These are phyloP conservation scores for Cordyceps militaris DNA, from an alignment of 2,329 filamentous ascomycete species.

Conservation along the genomic window DNA sequence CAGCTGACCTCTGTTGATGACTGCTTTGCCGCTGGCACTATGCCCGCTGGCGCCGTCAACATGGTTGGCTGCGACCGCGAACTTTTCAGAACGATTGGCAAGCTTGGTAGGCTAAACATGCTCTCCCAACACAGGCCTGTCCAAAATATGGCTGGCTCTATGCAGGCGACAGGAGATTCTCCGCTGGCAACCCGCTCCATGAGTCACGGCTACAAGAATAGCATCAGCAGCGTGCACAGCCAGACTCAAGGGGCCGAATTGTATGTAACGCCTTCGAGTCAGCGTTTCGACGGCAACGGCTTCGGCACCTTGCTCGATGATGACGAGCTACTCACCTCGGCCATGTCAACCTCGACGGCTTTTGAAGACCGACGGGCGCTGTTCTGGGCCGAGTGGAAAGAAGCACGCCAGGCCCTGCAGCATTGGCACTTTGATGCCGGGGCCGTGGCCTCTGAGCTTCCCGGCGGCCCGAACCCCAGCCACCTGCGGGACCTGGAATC, in stretches of 20 bases:
- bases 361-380: slow-evolving; percentile 53
- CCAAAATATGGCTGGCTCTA: slow-evolving; percentile 26
- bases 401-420: slow-evolving; percentile 67
- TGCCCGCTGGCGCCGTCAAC: slow-evolving; percentile 66
- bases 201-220: slow-evolving; percentile 36
- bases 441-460: slow-evolving; percentile 44
- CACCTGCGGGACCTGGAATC: slow-evolving; percentile 70
- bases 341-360: slow-evolving; percentile 34
- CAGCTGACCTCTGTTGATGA: slow-evolving; percentile 67
- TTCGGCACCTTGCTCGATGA: slow-evolving; percentile 52
- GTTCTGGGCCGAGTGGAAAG: slow-evolving; percentile 87
- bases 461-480: slow-evolving; percentile 42
- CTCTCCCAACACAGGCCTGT: slow-evolving; percentile 64
- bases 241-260: slow-evolving; percentile 24
- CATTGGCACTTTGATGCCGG: slow-evolving; percentile 68
- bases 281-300: slow-evolving; percentile 61
- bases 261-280: slow-evolving; percentile 33
- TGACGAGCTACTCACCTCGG: slow-evolving; percentile 42
- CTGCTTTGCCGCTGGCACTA: slow-evolving; percentile 40
- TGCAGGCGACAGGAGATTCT: slow-evolving; percentile 14
- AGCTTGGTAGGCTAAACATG: slow-evolving; percentile 76
- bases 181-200: slow-evolving; percentile 32
- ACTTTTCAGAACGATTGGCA: slow-evolving; percentile 79
- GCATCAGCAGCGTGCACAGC: slow-evolving; percentile 17
- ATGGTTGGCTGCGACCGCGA: slow-evolving; percentile 80